Evolutionary conservation across 1,139 yeast genomes (phyloP).

Genomic region (Taiozyma onychis): DNA sequence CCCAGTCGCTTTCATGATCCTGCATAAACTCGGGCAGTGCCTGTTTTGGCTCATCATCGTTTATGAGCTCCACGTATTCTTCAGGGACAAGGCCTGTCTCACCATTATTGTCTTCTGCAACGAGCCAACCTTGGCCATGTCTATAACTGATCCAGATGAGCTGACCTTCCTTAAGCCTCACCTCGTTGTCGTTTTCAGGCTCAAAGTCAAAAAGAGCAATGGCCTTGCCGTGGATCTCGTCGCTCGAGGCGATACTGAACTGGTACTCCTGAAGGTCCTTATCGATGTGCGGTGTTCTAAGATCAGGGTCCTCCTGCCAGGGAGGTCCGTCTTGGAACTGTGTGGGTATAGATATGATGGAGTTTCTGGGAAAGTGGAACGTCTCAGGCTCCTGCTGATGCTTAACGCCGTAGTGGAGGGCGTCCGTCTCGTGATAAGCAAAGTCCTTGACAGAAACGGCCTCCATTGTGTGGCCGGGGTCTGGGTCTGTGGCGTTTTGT

Average conservation of each 20-base stretch:
- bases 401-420: constrained; percentile 54
- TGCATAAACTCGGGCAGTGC: constrained; percentile 40
- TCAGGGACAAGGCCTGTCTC: constrained; percentile 95
- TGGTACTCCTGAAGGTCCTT: constrained; percentile 28
- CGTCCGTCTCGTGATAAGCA: constrained; percentile 66
- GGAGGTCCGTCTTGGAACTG: constrained; percentile 27
- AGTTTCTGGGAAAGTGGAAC: neutral
- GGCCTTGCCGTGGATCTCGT: constrained; percentile 54
- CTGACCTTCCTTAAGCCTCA: constrained; percentile 75
- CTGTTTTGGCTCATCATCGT: constrained; percentile 37
- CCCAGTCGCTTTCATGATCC: constrained; percentile 34
- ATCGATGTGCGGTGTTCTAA: constrained; percentile 21
- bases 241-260: constrained; percentile 28
- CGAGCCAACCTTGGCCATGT: constrained; percentile 98
- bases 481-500: neutral
- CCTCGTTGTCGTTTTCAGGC: constrained; percentile 94
- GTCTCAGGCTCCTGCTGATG: neutral
- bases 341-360: constrained; percentile 5
- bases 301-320: constrained; percentile 28
- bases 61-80: constrained; percentile 67
- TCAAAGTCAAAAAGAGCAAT: constrained; percentile 83
- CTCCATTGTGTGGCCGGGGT: neutral
- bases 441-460: constrained; percentile 41
- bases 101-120: constrained; percentile 82
- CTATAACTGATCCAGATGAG: constrained; percentile 79